A percentile compares a stretch with the other conserved stretches of the same genome.
Conservation (phyloP, 257 asterid genomes). For the Henckelia pumila region DNA sequence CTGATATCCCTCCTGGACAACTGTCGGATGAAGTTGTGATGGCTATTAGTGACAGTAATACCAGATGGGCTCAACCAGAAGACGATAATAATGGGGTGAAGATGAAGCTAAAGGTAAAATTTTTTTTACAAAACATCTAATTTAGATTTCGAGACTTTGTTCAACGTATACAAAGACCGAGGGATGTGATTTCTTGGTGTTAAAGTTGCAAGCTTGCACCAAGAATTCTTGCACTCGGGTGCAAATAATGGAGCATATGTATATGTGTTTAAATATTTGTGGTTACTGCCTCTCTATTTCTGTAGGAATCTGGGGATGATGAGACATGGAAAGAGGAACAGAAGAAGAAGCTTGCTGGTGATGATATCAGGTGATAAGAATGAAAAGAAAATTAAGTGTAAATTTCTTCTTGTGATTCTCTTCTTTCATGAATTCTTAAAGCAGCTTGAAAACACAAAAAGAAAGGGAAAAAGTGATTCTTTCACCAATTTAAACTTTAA, state of each 20-base stretch:
- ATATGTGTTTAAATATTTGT: not conserved
- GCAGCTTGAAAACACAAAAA: conserved; percentile 10
- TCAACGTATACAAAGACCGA: conserved; percentile 3
- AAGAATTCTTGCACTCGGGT: conserved; percentile 12
- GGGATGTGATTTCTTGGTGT: not conserved
- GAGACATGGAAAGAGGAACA: conserved; percentile 32
- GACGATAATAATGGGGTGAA: conserved; percentile 12
- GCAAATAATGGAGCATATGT: conserved; percentile 19
- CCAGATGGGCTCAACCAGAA: conserved; percentile 35
- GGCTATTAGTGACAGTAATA: conserved; percentile 18
- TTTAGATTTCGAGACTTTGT: conserved; percentile 17
- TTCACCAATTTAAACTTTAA: not conserved
- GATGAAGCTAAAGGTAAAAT: conserved; percentile 32
- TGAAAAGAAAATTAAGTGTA: conserved; percentile 16
- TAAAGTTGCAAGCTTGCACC: conserved; percentile 25
- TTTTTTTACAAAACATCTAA: conserved; percentile 10
- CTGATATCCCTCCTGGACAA: conserved; percentile 6
- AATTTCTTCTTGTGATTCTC: not conserved
- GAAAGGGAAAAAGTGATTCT: not conserved
- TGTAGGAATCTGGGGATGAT: conserved; percentile 42
- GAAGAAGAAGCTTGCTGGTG: conserved; percentile 18
- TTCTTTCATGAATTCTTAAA: conserved; percentile 28
- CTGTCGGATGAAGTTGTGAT: conserved; percentile 26
- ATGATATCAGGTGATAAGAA: conserved; percentile 47
- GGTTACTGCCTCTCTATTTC: not conserved